Base-by-base conservation (phyloP, 1,284 basidiomycete genomes). In the Malassezia vespertilionis region DNA sequence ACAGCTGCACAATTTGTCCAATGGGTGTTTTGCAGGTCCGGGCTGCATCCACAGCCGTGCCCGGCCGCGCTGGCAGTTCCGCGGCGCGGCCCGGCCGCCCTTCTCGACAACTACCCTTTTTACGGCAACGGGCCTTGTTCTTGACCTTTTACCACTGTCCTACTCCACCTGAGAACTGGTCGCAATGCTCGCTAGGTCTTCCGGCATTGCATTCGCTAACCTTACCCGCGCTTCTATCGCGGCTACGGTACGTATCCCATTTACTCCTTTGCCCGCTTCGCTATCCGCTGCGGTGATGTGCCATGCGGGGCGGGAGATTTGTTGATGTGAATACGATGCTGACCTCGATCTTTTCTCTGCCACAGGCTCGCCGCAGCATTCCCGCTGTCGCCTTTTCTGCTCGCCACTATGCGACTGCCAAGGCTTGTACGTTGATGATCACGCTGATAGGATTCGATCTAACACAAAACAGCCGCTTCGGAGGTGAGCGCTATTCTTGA, bases 401-500 rank as follows among this genome's bases (percentile, higher is more conserved):
- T 49, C 61, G 72, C 43, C 78, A 83, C 61, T 96, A 96, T 78
- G 91, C 91, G 69, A 90, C 91, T 66, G 88, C 89, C 72, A 97
- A 97, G 79, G 82, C 91, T 75, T 85, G 88, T 91, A 69, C 61
- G 83, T 38, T 26, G 14, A 9, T 14, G 5, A 23, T 18, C 23
- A 12, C 23, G 11, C 7, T 37, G n/a, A n/a, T n/a, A n/a, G n/a
- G n/a, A n/a, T 33, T 33, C 20, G 40, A 20, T 18, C 34, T 20
- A 37, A 41, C 41, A 33, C 38, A 17, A 7, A 35, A 52, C 68
- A 95, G 91, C 89, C 74, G 90, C 90, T 64, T 91, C 90, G 71
- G 91, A 97, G 80, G 91, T 97, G 68, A 91, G 89, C 54, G 89
- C 88, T 69, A 96, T 97, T 77, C 82, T 97, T 72, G 91, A 97